phyloP scores from a whole-genome alignment of 1,139 yeast genomes.

The Blastobotrys aristatus region DNA sequence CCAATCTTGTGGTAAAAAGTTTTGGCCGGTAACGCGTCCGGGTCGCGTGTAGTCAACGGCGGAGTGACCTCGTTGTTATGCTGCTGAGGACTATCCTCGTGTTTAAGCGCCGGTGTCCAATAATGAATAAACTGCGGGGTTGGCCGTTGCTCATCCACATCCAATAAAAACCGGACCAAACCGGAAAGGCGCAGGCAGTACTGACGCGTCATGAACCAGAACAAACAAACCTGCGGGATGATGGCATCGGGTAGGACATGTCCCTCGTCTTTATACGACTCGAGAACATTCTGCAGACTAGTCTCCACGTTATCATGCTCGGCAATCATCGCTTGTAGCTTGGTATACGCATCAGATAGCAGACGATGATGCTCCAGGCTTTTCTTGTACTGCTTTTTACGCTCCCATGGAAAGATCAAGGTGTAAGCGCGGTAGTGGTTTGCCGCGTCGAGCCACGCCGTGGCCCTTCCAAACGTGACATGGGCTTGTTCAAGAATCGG shows the following conservation, averaged over 20 bases:
- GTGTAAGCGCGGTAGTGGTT: constrained; percentile 19
- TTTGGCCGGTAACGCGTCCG: constrained; percentile 34
- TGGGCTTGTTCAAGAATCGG: constrained; percentile 16
- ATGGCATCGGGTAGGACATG: constrained; percentile 10
- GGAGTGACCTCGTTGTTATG: constrained; percentile 13
- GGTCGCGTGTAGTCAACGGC: constrained; percentile 23
- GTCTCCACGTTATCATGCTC: background rate
- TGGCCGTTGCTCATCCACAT: constrained; percentile 21
- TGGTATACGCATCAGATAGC: background rate
- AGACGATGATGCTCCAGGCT: background rate
- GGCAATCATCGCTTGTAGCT: background rate
- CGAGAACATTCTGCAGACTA: background rate
- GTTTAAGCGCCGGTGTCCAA: constrained; percentile 2
- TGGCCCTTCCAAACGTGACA: constrained; percentile 15
- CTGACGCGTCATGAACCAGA: constrained; percentile 18
- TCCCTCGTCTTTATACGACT: background rate
- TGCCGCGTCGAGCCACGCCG: constrained; percentile 24
- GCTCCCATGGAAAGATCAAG: background rate
- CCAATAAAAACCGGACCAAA: constrained; percentile 13
- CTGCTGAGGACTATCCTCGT: constrained; percentile 6
- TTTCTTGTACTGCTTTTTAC: constrained; percentile 1
- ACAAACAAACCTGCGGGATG: constrained; percentile 20
- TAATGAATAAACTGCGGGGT: constrained; percentile 17
- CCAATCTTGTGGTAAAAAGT: constrained; percentile 30
- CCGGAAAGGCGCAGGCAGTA: constrained; percentile 5